Evolutionary conservation across 2,329 filamentous ascomycete genomes (phyloP).

Genomic region (Aureobasidium leucospermi): DNA sequence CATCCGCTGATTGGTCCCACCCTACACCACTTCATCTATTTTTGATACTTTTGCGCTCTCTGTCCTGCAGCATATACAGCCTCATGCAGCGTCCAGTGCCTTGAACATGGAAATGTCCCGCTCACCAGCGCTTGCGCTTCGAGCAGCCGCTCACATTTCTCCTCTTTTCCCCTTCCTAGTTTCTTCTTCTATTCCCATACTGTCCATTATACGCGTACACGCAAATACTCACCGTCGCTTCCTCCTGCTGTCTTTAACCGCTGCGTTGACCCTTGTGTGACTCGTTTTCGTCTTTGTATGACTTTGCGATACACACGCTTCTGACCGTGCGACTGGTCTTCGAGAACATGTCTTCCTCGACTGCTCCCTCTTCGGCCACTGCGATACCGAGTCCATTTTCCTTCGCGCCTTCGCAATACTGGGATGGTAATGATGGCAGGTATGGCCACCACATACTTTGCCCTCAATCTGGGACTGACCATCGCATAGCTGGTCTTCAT

Average conservation of each 20-base stretch:
- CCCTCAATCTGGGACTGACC: slow-evolving; percentile 1
- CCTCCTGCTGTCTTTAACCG: neutral
- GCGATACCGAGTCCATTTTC: neutral
- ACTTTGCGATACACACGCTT: neutral
- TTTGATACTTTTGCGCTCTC: neutral
- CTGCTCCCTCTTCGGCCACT: neutral
- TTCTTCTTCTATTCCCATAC: neutral
- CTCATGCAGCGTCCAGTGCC: neutral
- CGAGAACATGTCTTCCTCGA: neutral
- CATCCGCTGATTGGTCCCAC: slow-evolving; percentile 1
- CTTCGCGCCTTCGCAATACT: slow-evolving; percentile 14
- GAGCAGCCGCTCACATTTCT: neutral
- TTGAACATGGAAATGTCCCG: neutral
- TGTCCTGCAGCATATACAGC: neutral
- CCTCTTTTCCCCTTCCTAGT: neutral
- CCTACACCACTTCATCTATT: slow-evolving; percentile 3
- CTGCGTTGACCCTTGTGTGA: neutral
- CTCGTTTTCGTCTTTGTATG: neutral
- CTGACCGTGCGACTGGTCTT: neutral
- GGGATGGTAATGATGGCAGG: slow-evolving; percentile 20
- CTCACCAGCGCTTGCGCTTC: neutral
- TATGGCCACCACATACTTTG: neutral
- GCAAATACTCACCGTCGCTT: neutral
- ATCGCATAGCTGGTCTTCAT: slow-evolving; percentile 16
- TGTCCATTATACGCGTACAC: neutral